phyloP scores from a whole-genome alignment of 495 filamentous ascomycete genomes.

The Chaetomium cochliodes region DNA sequence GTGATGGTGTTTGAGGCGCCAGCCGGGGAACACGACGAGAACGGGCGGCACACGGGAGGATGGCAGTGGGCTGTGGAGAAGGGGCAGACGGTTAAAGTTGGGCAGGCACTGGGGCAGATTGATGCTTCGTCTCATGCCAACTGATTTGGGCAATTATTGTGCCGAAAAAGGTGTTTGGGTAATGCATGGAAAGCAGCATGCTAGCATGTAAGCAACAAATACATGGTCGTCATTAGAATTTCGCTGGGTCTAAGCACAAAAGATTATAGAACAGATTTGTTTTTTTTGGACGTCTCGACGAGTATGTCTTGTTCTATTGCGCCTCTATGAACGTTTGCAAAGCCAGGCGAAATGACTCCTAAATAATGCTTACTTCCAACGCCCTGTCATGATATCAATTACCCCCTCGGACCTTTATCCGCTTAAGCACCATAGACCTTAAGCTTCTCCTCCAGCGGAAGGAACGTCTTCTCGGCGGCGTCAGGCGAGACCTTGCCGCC shows the following conservation, averaged over 20 bases:
- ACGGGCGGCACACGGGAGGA: conserved; percentile 61
- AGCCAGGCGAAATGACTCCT: background rate
- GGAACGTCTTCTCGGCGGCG: conserved; percentile 54
- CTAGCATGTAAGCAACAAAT: conserved; percentile 16
- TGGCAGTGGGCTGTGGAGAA: conserved; percentile 82
- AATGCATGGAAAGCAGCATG: background rate
- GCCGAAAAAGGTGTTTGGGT: conserved; percentile 12
- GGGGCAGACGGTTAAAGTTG: conserved; percentile 85
- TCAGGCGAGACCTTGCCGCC: conserved; percentile 50
- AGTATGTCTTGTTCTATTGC: background rate
- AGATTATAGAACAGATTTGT: background rate
- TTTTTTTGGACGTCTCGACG: background rate
- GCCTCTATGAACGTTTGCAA: background rate
- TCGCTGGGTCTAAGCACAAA: background rate
- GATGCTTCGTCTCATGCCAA: conserved; percentile 21
- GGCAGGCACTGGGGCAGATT: conserved; percentile 72
- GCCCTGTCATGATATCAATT: conserved; percentile 11
- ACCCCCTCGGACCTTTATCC: background rate
- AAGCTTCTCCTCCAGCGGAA: conserved; percentile 55
- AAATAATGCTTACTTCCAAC: conserved; percentile 4
- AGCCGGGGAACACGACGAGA: conserved; percentile 59
- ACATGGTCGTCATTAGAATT: conserved; percentile 1
- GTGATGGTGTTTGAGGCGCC: conserved; percentile 97
- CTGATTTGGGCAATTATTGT: background rate
- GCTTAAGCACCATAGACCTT: conserved; percentile 47